These are phyloP conservation scores for Leucosporidium creatinivorum DNA, from an alignment of 768 basidiomycete genomes.

Conservation along the genomic window DNA sequence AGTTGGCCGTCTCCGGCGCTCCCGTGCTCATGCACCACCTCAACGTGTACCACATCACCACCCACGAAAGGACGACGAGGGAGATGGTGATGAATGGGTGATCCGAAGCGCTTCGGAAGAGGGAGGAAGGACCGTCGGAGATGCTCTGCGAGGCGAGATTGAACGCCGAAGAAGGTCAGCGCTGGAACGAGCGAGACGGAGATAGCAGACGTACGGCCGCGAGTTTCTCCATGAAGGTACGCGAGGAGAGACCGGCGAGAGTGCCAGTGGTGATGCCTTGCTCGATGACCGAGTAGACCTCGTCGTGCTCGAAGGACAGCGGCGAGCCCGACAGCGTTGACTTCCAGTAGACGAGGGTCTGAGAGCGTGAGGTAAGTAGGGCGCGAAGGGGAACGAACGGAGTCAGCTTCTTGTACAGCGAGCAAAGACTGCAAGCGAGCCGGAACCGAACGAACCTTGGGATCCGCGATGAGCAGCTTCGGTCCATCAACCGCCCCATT, in stretches of 20 bases:
- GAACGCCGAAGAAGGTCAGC: too few relatives aligned
- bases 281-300: conserved; percentile 19
- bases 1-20: too few relatives aligned
- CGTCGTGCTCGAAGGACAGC: background rate
- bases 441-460: conserved; percentile 9
- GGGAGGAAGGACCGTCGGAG: too few relatives aligned
- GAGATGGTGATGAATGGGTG: too few relatives aligned
- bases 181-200: too few relatives aligned
- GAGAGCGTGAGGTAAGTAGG: background rate
- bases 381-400: background rate
- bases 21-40: too few relatives aligned
- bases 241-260: background rate
- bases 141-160: too few relatives aligned
- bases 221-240: conserved; percentile 11
- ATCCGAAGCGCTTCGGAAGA: too few relatives aligned
- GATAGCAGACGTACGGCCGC: background rate
- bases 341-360: conserved; percentile 25
- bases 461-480: conserved; percentile 26
- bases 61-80: too few relatives aligned
- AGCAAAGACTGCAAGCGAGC: background rate
- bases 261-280: conserved; percentile 13
- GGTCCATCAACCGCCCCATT: conserved; percentile 32
- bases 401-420: background rate
- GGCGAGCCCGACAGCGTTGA: background rate
- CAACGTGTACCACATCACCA: too few relatives aligned